Evolutionary conservation across 495 filamentous ascomycete genomes (phyloP).

Genomic region (Penicillium desertorum): DNA sequence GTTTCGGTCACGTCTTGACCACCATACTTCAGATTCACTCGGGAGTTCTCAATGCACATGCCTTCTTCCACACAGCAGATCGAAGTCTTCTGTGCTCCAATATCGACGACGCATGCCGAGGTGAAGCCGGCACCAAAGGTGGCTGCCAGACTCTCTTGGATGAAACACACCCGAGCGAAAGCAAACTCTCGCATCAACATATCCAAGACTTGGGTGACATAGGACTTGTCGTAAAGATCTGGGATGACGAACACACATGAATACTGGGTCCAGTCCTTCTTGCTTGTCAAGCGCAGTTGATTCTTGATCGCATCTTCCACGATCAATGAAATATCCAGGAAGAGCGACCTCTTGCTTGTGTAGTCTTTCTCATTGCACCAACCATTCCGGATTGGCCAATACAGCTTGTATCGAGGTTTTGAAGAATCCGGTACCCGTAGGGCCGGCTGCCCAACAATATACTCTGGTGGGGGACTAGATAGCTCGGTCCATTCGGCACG

Average conservation of each 20-base stretch:
- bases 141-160: conserved; percentile 92
- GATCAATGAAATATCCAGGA: conserved; percentile 81
- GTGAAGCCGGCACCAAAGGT: conserved; percentile 96
- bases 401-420: conserved; percentile 83
- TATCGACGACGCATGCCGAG: conserved; percentile 89
- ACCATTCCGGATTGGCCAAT: conserved; percentile 86
- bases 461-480: conserved; percentile 62
- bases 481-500: conserved; percentile 95
- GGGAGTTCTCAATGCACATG: conserved; percentile 87
- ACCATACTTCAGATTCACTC: conserved; percentile 90
- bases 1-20: conserved; percentile 90
- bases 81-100: conserved; percentile 96
- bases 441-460: conserved; percentile 78
- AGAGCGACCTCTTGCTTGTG: conserved; percentile 66
- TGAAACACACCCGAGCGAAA: conserved; percentile 84
- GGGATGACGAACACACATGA: conserved; percentile 93
- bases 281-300: conserved; percentile 74
- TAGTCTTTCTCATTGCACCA: conserved; percentile 92
- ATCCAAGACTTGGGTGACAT: conserved; percentile 79
- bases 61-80: conserved; percentile 98
- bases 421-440: conserved; percentile 85
- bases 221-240: conserved; percentile 91
- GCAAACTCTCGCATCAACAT: conserved; percentile 84
- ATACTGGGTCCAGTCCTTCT: conserved; percentile 82
- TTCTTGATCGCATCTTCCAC: conserved; percentile 81